Evolutionary conservation across 352 stramenopile species (phyloP).

Genomic region (Globisporangium spiculum): DNA sequence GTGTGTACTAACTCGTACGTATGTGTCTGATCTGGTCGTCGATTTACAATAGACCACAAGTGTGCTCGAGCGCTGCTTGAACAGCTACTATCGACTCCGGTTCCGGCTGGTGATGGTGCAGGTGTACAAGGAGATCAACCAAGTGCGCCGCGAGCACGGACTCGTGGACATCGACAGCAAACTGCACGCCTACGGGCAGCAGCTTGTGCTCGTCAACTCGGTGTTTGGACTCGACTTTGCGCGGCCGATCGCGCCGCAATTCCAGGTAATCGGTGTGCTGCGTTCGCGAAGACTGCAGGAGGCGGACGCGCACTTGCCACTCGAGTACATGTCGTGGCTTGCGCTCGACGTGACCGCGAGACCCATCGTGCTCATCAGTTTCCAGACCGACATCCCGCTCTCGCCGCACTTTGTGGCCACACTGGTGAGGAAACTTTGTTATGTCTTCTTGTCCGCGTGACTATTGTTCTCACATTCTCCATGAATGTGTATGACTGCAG

Average conservation of each 20-base stretch:
- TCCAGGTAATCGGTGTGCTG: constrained; percentile 71
- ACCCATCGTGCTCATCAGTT: constrained; percentile 61
- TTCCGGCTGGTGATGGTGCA: constrained; percentile 65
- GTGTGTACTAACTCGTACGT: constrained; percentile 4
- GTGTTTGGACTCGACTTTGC: constrained; percentile 81
- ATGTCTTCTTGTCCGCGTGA: background rate
- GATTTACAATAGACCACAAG: constrained; percentile 44
- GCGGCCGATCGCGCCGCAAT: constrained; percentile 69
- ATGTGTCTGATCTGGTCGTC: background rate
- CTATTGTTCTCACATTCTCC: background rate
- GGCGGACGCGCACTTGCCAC: constrained; percentile 24
- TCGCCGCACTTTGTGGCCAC: constrained; percentile 51
- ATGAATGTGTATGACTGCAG: constrained; percentile 13
- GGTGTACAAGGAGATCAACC: constrained; percentile 66
- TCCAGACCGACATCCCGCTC: constrained; percentile 44
- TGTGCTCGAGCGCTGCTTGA: constrained; percentile 75
- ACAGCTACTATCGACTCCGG: constrained; percentile 71
- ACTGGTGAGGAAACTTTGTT: constrained; percentile 26
- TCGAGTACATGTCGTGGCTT: constrained; percentile 37
- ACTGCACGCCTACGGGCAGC: constrained; percentile 46
- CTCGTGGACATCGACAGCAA: constrained; percentile 50
- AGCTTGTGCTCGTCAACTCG: constrained; percentile 79
- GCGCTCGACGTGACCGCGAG: constrained; percentile 24
- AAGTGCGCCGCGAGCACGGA: constrained; percentile 46
- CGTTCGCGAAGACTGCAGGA: constrained; percentile 24